Conservation (phyloP, 169 alveolate species). For the Prorocentrum cordatum region DNA sequence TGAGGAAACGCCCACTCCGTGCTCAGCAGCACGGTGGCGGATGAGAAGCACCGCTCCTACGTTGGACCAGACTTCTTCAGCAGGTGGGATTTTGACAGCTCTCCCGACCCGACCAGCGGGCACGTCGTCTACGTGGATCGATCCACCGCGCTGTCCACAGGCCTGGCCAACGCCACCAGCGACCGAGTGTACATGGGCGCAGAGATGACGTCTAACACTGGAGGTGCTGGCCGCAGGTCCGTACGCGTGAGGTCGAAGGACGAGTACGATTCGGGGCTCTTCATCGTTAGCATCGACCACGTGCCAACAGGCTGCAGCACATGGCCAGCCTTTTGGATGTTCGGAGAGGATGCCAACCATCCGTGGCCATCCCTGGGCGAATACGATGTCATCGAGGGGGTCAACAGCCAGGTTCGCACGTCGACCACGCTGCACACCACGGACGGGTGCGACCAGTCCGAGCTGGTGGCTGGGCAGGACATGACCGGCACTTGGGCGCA, state of each 20-base stretch:
- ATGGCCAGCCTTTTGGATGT: constrained; percentile 65
- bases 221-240: constrained; percentile 55
- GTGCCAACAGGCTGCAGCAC: constrained; percentile 47
- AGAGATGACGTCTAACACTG: too few relatives aligned
- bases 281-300: constrained; percentile 34
- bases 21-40: too few relatives aligned
- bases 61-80: too few relatives aligned
- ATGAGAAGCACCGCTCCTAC: too few relatives aligned
- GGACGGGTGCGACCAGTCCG: constrained; percentile 11
- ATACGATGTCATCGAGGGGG: constrained; percentile 49
- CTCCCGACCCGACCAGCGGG: too few relatives aligned
- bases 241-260: constrained; percentile 8
- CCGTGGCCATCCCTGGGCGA: constrained; percentile 46
- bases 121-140: too few relatives aligned
- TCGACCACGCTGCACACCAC: constrained; percentile 44
- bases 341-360: constrained; percentile 20
- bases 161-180: too few relatives aligned
- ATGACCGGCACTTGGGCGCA: constrained; percentile 19
- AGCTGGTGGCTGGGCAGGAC: neutral
- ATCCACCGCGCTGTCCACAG: too few relatives aligned
- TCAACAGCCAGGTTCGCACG: constrained; percentile 7
- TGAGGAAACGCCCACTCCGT: too few relatives aligned
- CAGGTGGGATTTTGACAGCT: too few relatives aligned
- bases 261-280: constrained; percentile 31
- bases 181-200: too few relatives aligned